These are phyloP conservation scores for Gloeophyllum trabeum DNA, from an alignment of 768 basidiomycete species.

Conservation along the genomic window DNA sequence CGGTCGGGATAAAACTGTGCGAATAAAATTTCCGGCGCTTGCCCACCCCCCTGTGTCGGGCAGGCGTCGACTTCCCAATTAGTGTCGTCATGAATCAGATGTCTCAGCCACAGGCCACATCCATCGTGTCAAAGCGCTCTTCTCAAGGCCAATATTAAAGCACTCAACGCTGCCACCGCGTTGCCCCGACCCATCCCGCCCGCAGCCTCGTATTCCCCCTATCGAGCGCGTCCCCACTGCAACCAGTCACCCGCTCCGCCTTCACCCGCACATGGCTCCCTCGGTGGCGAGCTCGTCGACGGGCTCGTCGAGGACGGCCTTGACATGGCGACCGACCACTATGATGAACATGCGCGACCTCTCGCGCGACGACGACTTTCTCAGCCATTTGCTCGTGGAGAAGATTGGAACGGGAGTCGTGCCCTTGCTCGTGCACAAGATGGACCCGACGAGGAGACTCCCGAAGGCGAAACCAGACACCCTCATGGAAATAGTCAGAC, in stretches of 20 bases:
- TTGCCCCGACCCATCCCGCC: too few species aligned
- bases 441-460: constrained; percentile 68
- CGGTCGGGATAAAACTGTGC: too few species aligned
- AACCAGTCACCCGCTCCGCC: not conserved
- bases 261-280: constrained; percentile 10
- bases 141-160: not conserved
- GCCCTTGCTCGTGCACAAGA: constrained; percentile 84
- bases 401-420: constrained; percentile 73
- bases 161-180: too few species aligned
- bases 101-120: not conserved
- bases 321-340: constrained; percentile 68
- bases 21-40: too few species aligned
- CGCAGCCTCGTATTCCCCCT: too few species aligned
- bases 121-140: not conserved
- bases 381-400: constrained; percentile 82
- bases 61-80: too few species aligned
- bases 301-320: constrained; percentile 11
- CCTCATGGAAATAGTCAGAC: constrained; percentile 63
- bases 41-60: too few species aligned
- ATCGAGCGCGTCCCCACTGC: too few species aligned
- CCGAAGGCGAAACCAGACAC: constrained; percentile 65
- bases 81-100: not conserved
- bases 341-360: constrained; percentile 89
- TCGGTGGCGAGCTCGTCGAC: constrained; percentile 11
- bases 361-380: constrained; percentile 84